Conservation (phyloP, 2,329 filamentous ascomycete species). For the Colletotrichum plurivorum region DNA sequence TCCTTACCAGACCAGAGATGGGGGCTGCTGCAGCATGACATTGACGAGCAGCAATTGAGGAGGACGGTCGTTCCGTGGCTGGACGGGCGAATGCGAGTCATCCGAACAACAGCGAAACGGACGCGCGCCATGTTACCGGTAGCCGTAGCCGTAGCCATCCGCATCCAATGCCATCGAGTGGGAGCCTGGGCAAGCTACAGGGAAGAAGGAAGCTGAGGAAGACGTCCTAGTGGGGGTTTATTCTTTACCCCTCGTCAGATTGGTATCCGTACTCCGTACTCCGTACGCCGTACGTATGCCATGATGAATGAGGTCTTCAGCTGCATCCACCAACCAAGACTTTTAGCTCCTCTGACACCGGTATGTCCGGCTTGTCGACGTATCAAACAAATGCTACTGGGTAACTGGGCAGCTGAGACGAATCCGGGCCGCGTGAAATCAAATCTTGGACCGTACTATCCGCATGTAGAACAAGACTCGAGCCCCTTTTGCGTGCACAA, state of each 20-base stretch:
- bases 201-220: neutral
- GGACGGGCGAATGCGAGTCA: slow-evolving; percentile 30
- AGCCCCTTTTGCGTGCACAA: neutral
- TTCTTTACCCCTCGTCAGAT: neutral
- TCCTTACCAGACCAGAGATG: neutral
- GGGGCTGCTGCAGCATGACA: slow-evolving; percentile 15
- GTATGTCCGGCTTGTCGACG: slow-evolving; percentile 23
- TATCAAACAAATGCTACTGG: slow-evolving; percentile 24
- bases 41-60: neutral
- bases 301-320: slow-evolving; percentile 9
- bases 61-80: slow-evolving; percentile 1
- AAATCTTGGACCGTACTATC: neutral
- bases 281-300: slow-evolving; percentile 1
- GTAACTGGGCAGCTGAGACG: slow-evolving; percentile 27
- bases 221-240: slow-evolving; percentile 10
- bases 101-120: slow-evolving; percentile 15
- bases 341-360: slow-evolving; percentile 28
- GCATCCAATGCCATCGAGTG: neutral
- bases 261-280: neutral
- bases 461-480: neutral
- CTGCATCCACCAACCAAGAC: slow-evolving; percentile 6
- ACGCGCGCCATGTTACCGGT: slow-evolving; percentile 8
- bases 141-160: neutral
- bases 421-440: slow-evolving; percentile 6
- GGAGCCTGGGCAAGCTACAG: neutral